Percentiles rank a stretch among this genome's conserved stretches.
Evolutionary conservation across 306 rosid species (phyloP).

Genomic region (Delonix regia): DNA sequence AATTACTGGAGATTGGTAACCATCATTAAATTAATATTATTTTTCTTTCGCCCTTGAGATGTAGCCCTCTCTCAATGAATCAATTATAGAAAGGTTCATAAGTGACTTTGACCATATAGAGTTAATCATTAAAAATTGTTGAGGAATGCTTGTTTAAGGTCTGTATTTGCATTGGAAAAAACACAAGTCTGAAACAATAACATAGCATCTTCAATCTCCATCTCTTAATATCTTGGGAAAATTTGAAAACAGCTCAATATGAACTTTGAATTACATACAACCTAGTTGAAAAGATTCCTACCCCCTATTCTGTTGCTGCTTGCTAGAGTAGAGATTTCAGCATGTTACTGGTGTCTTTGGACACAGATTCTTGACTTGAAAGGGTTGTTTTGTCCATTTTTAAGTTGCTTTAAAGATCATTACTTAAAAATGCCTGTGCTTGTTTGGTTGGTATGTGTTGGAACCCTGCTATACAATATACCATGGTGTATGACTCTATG

Average conservation of each 20-base stretch:
- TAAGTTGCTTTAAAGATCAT: neutral
- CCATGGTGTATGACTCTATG: neutral
- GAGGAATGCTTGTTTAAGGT: neutral
- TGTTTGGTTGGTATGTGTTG: neutral
- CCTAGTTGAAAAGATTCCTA: neutral
- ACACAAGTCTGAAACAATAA: neutral
- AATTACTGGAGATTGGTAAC: slow-evolving; percentile 2
- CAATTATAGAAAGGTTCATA: neutral
- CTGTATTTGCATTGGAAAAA: neutral
- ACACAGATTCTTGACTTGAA: neutral
- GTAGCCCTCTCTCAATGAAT: neutral
- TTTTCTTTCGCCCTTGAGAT: slow-evolving; percentile 3
- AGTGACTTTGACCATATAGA: neutral
- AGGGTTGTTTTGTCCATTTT: neutral
- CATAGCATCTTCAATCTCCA: neutral
- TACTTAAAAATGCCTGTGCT: neutral
- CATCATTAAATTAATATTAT: neutral
- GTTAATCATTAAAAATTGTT: neutral
- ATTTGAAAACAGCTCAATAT: neutral
- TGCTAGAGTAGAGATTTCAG: neutral
- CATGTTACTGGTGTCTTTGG: neutral
- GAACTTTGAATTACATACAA: neutral
- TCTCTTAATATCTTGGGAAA: neutral
- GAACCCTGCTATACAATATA: neutral
- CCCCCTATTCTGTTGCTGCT: neutral